Evolutionary conservation across 768 basidiomycete species (phyloP).

Genomic region (Lactarius trivialis): DNA sequence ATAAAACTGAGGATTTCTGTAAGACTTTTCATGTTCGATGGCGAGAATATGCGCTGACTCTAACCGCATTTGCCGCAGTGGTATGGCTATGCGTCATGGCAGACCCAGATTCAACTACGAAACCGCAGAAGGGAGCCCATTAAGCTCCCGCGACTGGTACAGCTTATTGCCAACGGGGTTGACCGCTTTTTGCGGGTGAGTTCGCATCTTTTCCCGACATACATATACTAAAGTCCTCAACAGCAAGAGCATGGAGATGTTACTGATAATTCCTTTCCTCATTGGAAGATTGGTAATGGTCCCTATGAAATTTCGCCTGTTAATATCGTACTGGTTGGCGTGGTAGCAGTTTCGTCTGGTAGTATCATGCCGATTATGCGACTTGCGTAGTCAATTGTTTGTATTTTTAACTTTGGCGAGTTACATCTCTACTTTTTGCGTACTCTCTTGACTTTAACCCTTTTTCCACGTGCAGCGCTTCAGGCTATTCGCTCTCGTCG

Average conservation of each 20-base stretch:
- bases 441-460: background rate
- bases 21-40: background rate
- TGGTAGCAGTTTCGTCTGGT: constrained; percentile 11
- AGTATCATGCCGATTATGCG: constrained; percentile 19
- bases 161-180: constrained; percentile 15
- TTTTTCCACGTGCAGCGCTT: background rate
- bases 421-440: background rate
- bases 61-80: background rate
- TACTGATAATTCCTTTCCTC: background rate
- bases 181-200: constrained; percentile 17
- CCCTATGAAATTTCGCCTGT: constrained; percentile 8
- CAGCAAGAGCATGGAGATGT: constrained; percentile 11
- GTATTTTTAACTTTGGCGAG: background rate
- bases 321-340: constrained; percentile 13
- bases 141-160: constrained; percentile 12
- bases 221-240: background rate
- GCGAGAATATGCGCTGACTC: background rate
- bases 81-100: constrained; percentile 12
- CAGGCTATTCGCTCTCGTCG: background rate
- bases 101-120: constrained; percentile 18
- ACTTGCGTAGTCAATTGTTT: background rate
- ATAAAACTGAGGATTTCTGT: constrained; percentile 17
- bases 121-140: constrained; percentile 16
- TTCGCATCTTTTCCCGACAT: background rate
- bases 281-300: constrained; percentile 11